Evolutionary conservation across 495 filamentous ascomycete species (phyloP), one percentile per base, ranked within the genome.

Genomic region (Immersiella caudata): DNA sequence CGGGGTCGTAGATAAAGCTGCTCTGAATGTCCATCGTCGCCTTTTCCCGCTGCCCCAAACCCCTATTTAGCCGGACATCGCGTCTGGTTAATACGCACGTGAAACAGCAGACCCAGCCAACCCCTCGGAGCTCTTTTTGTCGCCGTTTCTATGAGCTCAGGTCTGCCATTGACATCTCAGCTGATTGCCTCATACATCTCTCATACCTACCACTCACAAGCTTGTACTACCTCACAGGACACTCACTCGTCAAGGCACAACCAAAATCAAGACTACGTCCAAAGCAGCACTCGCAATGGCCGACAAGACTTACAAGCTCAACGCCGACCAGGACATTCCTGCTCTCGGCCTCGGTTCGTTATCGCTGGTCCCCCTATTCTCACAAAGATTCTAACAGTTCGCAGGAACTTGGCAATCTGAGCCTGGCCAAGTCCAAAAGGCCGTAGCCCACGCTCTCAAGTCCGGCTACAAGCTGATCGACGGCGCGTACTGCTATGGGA

Each of bases 261-360:
- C 50, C 46, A 2, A 20, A 20, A 16, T 36, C 60, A 27, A 12
- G 25, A 52, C 40, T 25, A 24, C 60, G 8, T 33, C 40, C 14
- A 4, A 46, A 46, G 40, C 2, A 46, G 40, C 16, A 46, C 18
- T 33, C 52, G 80, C 52, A 36, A 86, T 86, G 83, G 76, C 83
- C 62, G 76, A 75, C 67, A 80, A 81, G 36, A 75, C 76, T 22
- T 89, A 89, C 79, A 89, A 88, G 72, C 87, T 95, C 71, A 95
- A 94, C 82, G 93, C 85, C 36, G 91, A 91, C 65, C 83, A 85
- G 46, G 80, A 86, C 67, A 93, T 95, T 73, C 92, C 92, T 29
- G 89, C 91, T 27, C 70, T 94, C 16, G 92, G 91, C 4, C 81
- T 94, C 11, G 90, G 90, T 83, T 87, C 61, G 70, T 86, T 65